Conservation (phyloP, 805 yeast genomes). For the Lipomyces oligophaga region DNA sequence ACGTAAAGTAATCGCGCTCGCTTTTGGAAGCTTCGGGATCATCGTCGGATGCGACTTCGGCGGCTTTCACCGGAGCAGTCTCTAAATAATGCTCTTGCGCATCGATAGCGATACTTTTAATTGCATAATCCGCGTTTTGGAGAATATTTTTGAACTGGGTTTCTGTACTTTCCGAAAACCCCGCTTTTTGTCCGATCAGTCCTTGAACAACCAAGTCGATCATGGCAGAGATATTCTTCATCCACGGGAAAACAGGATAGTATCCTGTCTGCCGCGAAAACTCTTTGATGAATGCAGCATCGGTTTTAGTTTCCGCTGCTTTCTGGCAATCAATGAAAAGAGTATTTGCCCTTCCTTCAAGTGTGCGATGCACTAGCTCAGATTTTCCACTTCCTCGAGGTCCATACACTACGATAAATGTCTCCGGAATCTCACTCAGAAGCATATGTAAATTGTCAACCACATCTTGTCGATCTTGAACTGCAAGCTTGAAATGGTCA, state of each 20-base stretch:
- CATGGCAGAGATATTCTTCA: constrained; percentile 71
- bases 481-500: constrained; percentile 32
- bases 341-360: constrained; percentile 50
- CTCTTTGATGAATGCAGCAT: constrained; percentile 59
- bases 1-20: constrained; percentile 74
- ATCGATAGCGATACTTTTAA: constrained; percentile 54
- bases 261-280: constrained; percentile 81
- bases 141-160: constrained; percentile 77
- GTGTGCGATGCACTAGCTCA: constrained; percentile 67
- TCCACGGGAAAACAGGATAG: constrained; percentile 91
- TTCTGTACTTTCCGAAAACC: constrained; percentile 78
- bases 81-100: neutral
- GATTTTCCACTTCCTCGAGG: constrained; percentile 95
- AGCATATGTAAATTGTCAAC: constrained; percentile 68
- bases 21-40: constrained; percentile 25
- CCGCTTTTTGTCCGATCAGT: constrained; percentile 89
- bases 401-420: constrained; percentile 85
- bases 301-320: constrained; percentile 69
- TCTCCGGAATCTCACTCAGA: constrained; percentile 83
- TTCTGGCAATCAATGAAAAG: constrained; percentile 73
- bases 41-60: constrained; percentile 10
- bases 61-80: neutral
- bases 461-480: constrained; percentile 69
- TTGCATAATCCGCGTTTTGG: constrained; percentile 63
- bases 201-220: constrained; percentile 86